These are phyloP conservation scores for Cystofilobasidium macerans DNA, from an alignment of 768 basidiomycete species.

Conservation along the genomic window DNA sequence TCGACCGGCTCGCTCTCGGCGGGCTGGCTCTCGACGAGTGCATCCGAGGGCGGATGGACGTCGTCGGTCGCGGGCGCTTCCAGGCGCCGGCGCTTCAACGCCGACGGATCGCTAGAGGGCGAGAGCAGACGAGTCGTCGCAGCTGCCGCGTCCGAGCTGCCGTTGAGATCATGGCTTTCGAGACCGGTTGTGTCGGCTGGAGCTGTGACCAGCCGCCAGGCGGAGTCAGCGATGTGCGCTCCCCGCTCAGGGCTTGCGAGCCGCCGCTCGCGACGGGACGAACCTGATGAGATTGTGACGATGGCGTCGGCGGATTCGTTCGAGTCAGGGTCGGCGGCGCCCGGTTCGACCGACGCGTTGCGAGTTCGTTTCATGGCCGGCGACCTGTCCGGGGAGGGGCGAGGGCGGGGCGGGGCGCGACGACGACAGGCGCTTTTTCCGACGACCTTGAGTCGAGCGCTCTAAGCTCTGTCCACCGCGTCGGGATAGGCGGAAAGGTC, in stretches of 20 bases:
- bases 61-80: background rate
- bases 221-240: too few species aligned
- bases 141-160: background rate
- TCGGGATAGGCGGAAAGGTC: too few species aligned
- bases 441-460: too few species aligned
- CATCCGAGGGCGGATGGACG: background rate
- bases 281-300: background rate
- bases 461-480: too few species aligned
- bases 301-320: background rate
- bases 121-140: background rate
- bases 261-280: background rate
- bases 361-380: too few species aligned
- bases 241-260: background rate
- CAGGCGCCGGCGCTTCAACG: background rate
- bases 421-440: too few species aligned
- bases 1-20: too few species aligned
- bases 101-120: background rate
- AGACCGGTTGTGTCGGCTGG: too few species aligned
- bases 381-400: too few species aligned
- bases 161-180: too few species aligned
- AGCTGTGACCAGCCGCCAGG: background rate
- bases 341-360: background rate
- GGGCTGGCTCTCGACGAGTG: background rate
- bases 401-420: too few species aligned
- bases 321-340: background rate